Base-by-base conservation (phyloP, 2,329 filamentous ascomycete genomes). In the Cadophora sp. region DNA sequence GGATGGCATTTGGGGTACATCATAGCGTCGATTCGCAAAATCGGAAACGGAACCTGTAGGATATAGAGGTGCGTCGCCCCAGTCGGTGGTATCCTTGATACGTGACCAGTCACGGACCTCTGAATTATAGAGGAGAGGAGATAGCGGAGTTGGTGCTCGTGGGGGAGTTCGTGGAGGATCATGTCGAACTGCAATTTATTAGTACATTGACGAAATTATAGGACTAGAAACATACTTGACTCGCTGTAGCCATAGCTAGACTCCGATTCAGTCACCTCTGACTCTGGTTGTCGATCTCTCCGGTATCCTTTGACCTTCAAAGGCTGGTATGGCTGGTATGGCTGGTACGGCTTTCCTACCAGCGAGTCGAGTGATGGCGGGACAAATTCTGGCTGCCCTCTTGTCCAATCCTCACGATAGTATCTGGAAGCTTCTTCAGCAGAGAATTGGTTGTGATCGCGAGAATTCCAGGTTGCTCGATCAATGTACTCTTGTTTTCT, bases 391-490 rank as follows among this genome's bases (percentile, higher is more conserved):
- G 39, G 50, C 62, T 33, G 50, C 62, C 22, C 27, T 27, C 50
- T 30, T 20, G 53, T 61, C 71, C 72, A 73, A 62, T 73, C 69
- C 11, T 73, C 64, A 20, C 64, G 50, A 56, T 72, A 74, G 51
- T 73, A 70, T 33, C 36, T 65, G 13, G 64, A 65, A 2, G 68
- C 70, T 5, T 73, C 67, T 33, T 67, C 68, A 27, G 18, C 16
- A 13, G 63, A 64, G 41, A 68, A 62, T 36, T 51, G 22, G 11
- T 24, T 50, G 6, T 43, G 59, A 22, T 59, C 27, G 18, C 58
- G 64, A 16, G 50, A 39, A 58, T 47, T 39, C 27, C 64, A 24
- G 14, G 64, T 60, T 30, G 47, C 65, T 55, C 59, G 47, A 61
- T 71, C 64, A 45, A 66, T 61, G 13, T 59, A 65, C 50, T 71